Conservation (phyloP, 2,329 filamentous ascomycete genomes). For the Diplodia seriata region DNA sequence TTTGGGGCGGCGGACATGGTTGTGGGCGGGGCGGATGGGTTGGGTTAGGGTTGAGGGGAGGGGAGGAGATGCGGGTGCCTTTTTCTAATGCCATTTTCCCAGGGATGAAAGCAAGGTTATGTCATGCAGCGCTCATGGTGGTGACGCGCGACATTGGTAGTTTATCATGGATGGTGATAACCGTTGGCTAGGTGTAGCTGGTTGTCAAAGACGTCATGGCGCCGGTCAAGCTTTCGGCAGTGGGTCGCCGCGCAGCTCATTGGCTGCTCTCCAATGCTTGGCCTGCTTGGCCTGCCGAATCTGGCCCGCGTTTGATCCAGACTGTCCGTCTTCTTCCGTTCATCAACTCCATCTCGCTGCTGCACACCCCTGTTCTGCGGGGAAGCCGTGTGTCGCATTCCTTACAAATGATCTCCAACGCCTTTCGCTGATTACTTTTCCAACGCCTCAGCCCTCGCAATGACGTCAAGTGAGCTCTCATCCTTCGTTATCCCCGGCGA, state of each 20-base stretch:
- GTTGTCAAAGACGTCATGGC: constrained; percentile 8
- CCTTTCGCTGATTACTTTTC: neutral
- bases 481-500: neutral
- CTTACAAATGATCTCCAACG: neutral
- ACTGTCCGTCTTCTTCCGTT: neutral
- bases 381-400: neutral
- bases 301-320: neutral
- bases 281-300: neutral
- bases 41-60: neutral
- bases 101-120: neutral
- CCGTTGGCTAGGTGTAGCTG: neutral
- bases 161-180: neutral
- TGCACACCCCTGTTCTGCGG: neutral
- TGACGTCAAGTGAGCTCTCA: constrained; percentile 15
- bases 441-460: neutral
- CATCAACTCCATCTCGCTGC: neutral
- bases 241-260: neutral
- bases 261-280: neutral
- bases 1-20: constrained; percentile 4
- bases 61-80: neutral
- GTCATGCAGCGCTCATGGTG: constrained; percentile 17
- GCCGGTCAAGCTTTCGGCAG: constrained; percentile 4
- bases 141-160: neutral
- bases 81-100: neutral
- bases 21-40: no score